phyloP scores from a whole-genome alignment of 2,329 filamentous ascomycete species.

The Penicillium sp. region DNA sequence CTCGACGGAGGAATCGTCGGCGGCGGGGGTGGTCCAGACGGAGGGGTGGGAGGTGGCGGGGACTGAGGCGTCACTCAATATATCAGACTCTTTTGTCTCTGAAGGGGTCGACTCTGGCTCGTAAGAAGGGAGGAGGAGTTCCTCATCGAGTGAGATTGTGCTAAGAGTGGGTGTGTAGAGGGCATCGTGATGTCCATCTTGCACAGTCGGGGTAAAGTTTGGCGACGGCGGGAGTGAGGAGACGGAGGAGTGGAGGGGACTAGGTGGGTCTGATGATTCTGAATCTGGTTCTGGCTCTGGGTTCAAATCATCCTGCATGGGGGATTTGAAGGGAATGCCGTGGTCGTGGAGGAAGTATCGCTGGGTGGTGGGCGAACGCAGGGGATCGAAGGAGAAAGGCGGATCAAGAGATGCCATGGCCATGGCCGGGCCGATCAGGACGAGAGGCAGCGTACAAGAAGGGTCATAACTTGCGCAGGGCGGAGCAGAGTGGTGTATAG shows the following conservation, averaged over 20 bases:
- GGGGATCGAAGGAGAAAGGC: constrained; percentile 37
- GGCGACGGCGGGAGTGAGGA: constrained; percentile 46
- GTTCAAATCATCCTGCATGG: constrained; percentile 31
- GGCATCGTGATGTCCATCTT: constrained; percentile 21
- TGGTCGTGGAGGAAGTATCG: constrained; percentile 36
- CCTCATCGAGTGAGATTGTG: constrained; percentile 44
- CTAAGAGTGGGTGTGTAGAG: constrained; percentile 44
- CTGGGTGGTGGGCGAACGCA: constrained; percentile 36
- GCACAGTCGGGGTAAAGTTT: constrained; percentile 34
- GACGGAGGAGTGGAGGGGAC: constrained; percentile 32
- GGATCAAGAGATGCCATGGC: constrained; percentile 1
- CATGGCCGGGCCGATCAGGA: too few species aligned
- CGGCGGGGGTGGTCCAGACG: constrained; percentile 66
- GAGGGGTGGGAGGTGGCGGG: constrained; percentile 49
- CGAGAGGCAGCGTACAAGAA: too few species aligned
- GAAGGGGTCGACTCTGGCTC: constrained; percentile 39
- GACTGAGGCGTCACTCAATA: constrained; percentile 27
- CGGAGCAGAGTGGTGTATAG: not conserved
- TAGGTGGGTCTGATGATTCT: constrained; percentile 26
- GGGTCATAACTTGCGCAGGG: not conserved
- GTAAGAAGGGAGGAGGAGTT: constrained; percentile 51
- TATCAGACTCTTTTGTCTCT: constrained; percentile 30
- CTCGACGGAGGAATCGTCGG: constrained; percentile 78
- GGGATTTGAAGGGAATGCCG: constrained; percentile 28
- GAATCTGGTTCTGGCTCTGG: constrained; percentile 11